phyloP scores from a whole-genome alignment of 78 protist genomes.

The Isochrysis galbana region DNA sequence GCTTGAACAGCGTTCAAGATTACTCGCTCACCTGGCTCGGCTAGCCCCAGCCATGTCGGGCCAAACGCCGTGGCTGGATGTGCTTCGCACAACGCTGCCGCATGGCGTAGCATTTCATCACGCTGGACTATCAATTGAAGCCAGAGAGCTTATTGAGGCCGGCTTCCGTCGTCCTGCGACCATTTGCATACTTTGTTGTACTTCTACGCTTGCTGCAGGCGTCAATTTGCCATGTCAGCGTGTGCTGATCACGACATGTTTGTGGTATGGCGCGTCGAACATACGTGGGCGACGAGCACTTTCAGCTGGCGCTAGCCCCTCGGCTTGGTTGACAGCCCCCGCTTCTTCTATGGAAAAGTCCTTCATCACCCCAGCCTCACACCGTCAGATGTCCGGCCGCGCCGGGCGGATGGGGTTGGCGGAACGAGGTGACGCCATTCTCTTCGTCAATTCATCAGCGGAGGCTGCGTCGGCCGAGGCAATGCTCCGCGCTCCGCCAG shows the following conservation, averaged over 20 bases:
- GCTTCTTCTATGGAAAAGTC: background rate
- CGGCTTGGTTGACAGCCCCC: background rate
- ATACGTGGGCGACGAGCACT: background rate
- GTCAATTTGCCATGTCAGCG: conserved; percentile 64
- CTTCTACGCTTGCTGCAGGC: conserved; percentile 67
- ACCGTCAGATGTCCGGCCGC: conserved; percentile 56
- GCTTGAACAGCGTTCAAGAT: background rate
- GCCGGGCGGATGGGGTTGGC: conserved; percentile 50
- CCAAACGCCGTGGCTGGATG: background rate
- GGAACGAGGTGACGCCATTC: conserved; percentile 12
- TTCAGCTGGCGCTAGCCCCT: background rate
- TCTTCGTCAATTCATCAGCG: background rate
- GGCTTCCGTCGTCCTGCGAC: conserved; percentile 15
- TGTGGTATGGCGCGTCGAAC: background rate
- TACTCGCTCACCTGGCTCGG: background rate
- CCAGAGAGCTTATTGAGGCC: conserved; percentile 41
- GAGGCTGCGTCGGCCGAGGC: background rate
- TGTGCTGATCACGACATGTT: conserved; percentile 22
- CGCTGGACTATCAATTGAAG: conserved; percentile 9
- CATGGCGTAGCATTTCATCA: conserved; percentile 56
- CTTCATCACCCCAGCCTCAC: background rate
- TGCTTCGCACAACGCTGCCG: background rate
- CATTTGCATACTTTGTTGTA: conserved; percentile 10
- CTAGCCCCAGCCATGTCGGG: background rate
- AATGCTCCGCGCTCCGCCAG: background rate